A percentile compares a stretch with the other conserved stretches of the same genome.
Conservation (phyloP, 257 asterid genomes). For the Salvia splendens region DNA sequence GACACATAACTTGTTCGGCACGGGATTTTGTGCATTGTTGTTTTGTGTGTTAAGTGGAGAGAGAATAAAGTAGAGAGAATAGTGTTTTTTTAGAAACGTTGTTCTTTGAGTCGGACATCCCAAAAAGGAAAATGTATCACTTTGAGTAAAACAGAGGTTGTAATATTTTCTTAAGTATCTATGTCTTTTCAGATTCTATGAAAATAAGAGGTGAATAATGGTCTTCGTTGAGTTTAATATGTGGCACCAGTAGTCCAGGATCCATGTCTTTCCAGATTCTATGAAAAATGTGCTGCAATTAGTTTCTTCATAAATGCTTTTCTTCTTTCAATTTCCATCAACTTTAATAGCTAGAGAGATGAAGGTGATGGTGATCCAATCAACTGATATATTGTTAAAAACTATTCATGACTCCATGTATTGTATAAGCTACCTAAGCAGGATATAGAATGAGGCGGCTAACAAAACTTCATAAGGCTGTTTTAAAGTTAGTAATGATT, state of each 20-base stretch:
- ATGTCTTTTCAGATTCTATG: too few relatives aligned
- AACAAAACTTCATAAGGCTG: neutral
- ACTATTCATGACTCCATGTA: neutral
- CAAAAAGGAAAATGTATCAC: too few relatives aligned
- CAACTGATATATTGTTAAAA: neutral
- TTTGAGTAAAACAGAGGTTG: too few relatives aligned
- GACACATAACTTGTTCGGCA: too few relatives aligned
- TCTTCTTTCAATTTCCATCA: slow-evolving; percentile 6
- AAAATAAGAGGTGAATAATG: neutral
- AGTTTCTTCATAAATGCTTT: slow-evolving; percentile 22
- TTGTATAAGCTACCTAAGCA: neutral
- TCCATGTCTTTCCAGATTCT: neutral
- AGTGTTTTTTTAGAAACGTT: too few relatives aligned
- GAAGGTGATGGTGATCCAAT: slow-evolving; percentile 15
- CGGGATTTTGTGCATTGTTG: too few relatives aligned
- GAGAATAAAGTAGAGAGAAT: too few relatives aligned
- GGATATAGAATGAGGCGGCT: neutral
- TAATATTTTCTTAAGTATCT: too few relatives aligned
- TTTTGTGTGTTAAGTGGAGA: too few relatives aligned
- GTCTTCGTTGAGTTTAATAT: neutral
- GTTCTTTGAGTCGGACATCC: too few relatives aligned
- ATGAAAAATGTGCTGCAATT: neutral
- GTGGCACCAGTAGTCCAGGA: neutral
- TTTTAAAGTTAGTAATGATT: too few relatives aligned
- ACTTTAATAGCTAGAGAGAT: neutral